Conservation (phyloP, 768 basidiomycete species). For the Lactarius trivialis region DNA sequence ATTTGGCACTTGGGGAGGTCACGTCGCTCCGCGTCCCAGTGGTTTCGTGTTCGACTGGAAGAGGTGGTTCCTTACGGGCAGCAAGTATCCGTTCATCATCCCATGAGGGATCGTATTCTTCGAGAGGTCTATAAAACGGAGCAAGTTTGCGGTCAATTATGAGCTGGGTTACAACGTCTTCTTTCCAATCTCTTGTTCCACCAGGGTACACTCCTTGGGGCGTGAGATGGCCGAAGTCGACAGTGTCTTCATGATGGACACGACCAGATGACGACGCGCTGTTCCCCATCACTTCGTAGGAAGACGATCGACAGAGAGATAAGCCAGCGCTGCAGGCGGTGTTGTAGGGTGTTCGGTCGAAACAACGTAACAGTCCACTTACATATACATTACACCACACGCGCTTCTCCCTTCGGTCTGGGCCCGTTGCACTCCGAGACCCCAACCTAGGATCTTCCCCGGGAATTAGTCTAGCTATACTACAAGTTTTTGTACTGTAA, state of each 20-base stretch:
- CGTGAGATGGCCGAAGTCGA: slow-evolving; percentile 74
- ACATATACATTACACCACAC: too few species aligned
- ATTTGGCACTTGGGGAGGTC: slow-evolving; percentile 31
- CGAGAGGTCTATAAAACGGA: slow-evolving; percentile 93
- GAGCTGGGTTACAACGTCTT: slow-evolving; percentile 76
- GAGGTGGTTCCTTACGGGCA: slow-evolving; percentile 60
- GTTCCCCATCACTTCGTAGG: slow-evolving; percentile 61
- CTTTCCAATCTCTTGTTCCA: slow-evolving; percentile 84
- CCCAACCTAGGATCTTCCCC: neutral
- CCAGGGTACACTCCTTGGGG: slow-evolving; percentile 87
- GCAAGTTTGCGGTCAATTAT: slow-evolving; percentile 85
- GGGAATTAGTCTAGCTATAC: neutral
- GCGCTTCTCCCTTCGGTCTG: neutral
- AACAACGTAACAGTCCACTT: neutral
- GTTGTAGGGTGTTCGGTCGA: neutral
- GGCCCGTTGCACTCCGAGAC: neutral
- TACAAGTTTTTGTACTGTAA: too few species aligned
- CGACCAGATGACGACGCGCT: slow-evolving; percentile 69
- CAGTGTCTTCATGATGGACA: slow-evolving; percentile 70
- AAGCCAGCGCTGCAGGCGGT: neutral
- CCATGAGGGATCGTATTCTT: slow-evolving; percentile 88
- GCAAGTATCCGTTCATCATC: slow-evolving; percentile 81
- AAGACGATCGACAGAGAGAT: neutral
- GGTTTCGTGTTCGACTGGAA: slow-evolving; percentile 37
- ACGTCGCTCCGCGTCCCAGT: slow-evolving; percentile 41